Evolutionary conservation across 139 green algal species (phyloP).

Genomic region (Volvox reticuliferus): DNA sequence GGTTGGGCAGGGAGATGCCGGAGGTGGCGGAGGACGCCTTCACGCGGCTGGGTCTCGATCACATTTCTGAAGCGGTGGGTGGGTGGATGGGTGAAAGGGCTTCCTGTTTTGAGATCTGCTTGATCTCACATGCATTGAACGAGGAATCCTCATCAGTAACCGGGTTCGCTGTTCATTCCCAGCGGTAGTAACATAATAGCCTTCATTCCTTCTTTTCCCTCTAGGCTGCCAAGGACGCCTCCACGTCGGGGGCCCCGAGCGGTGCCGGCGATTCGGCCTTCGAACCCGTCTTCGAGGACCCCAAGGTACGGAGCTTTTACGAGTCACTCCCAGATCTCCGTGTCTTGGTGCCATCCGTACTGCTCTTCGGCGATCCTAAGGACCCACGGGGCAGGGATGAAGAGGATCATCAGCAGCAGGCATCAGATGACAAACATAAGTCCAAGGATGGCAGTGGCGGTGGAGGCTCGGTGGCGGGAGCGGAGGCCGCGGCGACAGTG

Average conservation of each 20-base stretch:
- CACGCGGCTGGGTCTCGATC: constrained; percentile 59
- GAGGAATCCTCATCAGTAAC: too few relatives aligned
- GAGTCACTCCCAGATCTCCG: constrained; percentile 81
- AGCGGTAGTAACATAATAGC: neutral
- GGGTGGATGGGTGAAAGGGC: too few relatives aligned
- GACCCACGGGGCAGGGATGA: constrained; percentile 14
- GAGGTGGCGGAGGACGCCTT: constrained; percentile 75
- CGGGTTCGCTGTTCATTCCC: too few relatives aligned
- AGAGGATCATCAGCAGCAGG: neutral
- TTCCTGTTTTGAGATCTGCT: too few relatives aligned
- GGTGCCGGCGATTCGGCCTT: constrained; percentile 11
- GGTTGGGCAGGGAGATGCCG: constrained; percentile 76
- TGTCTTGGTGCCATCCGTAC: constrained; percentile 82
- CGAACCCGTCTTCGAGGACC: constrained; percentile 88
- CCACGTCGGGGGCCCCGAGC: neutral
- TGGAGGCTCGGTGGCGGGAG: constrained; percentile 41
- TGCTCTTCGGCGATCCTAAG: constrained; percentile 69
- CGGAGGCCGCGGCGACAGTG: neutral
- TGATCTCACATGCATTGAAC: too few relatives aligned
- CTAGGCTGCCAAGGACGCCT: neutral
- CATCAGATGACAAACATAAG: neutral
- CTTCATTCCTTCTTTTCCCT: neutral
- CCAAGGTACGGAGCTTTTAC: constrained; percentile 88
- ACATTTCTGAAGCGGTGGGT: neutral
- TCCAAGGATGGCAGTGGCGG: neutral